Evolutionary conservation across 495 filamentous ascomycete species (phyloP).

Genomic region (Podospora bellae-mahoneyi): DNA sequence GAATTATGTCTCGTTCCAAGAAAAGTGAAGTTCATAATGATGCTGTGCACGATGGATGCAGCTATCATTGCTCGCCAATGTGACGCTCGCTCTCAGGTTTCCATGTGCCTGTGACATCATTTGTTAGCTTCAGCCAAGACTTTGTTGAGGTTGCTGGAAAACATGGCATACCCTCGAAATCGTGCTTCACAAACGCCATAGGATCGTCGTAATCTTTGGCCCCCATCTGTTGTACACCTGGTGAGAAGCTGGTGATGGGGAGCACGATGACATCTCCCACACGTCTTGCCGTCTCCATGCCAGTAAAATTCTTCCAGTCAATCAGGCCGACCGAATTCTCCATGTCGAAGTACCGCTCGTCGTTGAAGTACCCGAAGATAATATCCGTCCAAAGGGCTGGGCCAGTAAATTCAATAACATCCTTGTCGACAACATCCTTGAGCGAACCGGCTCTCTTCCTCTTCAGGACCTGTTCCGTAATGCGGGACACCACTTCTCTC

Average conservation of each 20-base stretch:
- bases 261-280: constrained; percentile 91
- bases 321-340: constrained; percentile 65
- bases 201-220: constrained; percentile 88
- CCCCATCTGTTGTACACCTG: constrained; percentile 89
- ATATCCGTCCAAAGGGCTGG: constrained; percentile 93
- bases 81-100: constrained; percentile 69
- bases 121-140: neutral
- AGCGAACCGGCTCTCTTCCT: constrained; percentile 70
- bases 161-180: constrained; percentile 74
- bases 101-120: constrained; percentile 62
- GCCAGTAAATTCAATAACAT: constrained; percentile 93
- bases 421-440: constrained; percentile 62
- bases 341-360: constrained; percentile 85
- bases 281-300: constrained; percentile 75
- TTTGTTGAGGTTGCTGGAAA: neutral
- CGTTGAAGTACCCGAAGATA: constrained; percentile 90
- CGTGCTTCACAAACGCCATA: constrained; percentile 97
- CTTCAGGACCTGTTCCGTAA: constrained; percentile 76
- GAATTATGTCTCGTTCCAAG: constrained; percentile 14
- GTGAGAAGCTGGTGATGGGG: constrained; percentile 96
- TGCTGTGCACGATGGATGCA: constrained; percentile 7
- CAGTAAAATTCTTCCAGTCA: constrained; percentile 84
- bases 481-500: constrained; percentile 78
- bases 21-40: constrained; percentile 13
- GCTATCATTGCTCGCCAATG: constrained; percentile 43